phyloP scores from a whole-genome alignment of 2,329 filamentous ascomycete species.

The Didymella arachidicola region DNA sequence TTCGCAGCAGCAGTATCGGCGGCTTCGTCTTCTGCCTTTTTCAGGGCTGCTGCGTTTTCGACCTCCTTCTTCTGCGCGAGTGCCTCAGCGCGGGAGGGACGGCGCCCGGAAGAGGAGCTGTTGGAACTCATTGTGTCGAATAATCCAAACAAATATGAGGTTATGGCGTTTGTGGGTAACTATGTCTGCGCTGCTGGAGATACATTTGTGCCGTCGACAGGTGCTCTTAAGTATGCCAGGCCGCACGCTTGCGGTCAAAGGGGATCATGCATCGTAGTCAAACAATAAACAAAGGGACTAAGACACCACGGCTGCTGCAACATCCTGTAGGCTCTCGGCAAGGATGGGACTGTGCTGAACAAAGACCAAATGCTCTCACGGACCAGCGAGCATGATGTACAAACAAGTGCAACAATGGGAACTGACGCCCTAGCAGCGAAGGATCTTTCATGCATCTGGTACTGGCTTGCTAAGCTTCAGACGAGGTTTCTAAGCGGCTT shows the following conservation, averaged over 20 bases:
- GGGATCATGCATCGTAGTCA: not conserved
- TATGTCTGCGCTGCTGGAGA: not conserved
- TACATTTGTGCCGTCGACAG: not conserved
- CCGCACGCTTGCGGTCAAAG: not conserved
- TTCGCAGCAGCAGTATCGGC: not conserved
- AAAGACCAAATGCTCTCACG: not conserved
- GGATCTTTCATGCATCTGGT: not conserved
- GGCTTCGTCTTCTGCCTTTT: not conserved
- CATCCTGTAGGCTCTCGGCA: not conserved
- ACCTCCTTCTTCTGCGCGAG: not conserved
- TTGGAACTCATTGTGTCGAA: not conserved
- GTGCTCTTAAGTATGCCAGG: not conserved
- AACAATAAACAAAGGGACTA: not conserved
- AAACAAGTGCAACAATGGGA: not conserved
- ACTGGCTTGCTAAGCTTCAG: not conserved
- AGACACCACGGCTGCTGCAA: not conserved
- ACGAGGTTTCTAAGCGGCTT: not conserved
- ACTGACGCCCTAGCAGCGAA: not conserved
- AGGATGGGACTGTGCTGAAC: not conserved
- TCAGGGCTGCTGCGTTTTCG: not conserved
- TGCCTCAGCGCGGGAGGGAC: not conserved
- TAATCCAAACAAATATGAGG: no score
- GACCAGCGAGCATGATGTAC: not conserved
- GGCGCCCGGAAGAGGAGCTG: not conserved
- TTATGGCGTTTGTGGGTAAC: not conserved